Evolutionary conservation across 306 rosid species (phyloP).

Genomic region (Dicorynia guianensis): DNA sequence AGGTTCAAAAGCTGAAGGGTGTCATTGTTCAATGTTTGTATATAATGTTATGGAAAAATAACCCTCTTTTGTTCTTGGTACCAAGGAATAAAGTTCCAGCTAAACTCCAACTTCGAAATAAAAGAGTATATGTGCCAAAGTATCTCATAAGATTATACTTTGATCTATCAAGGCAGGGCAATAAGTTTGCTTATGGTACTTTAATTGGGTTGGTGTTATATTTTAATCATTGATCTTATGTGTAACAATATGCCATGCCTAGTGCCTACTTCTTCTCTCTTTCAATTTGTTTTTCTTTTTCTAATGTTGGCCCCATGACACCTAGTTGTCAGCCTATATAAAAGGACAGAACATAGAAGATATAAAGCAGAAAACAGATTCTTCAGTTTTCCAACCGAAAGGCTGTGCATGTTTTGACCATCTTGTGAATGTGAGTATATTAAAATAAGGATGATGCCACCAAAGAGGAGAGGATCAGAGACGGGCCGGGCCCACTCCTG

Average conservation of each 20-base stretch:
- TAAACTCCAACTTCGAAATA: not conserved
- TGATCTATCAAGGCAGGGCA: no score
- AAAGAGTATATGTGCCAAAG: not conserved
- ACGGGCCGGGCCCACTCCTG: constrained; percentile 41
- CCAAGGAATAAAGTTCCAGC: not conserved
- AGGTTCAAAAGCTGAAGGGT: not conserved
- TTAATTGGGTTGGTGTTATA: not conserved
- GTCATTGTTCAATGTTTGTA: constrained; percentile 1
- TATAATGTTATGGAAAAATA: constrained; percentile 5
- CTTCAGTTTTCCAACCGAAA: constrained; percentile 42
- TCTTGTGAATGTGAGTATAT: constrained; percentile 8
- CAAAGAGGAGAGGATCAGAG: constrained; percentile 37
- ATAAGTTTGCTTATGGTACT: no score
- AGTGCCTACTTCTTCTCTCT: not conserved
- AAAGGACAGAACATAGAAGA: not conserved
- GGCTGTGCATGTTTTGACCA: constrained; percentile 37
- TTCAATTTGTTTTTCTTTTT: not conserved
- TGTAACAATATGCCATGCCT: not conserved
- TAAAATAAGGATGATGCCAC: constrained; percentile 22
- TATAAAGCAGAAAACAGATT: constrained; percentile 37
- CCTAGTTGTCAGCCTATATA: not conserved
- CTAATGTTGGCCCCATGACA: not conserved
- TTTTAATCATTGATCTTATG: constrained; percentile 8
- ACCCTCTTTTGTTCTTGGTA: constrained; percentile 5
- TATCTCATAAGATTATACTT: not conserved